Conservation (phyloP, 441 rosid genomes). For the Rhodomyrtus psidioides region DNA sequence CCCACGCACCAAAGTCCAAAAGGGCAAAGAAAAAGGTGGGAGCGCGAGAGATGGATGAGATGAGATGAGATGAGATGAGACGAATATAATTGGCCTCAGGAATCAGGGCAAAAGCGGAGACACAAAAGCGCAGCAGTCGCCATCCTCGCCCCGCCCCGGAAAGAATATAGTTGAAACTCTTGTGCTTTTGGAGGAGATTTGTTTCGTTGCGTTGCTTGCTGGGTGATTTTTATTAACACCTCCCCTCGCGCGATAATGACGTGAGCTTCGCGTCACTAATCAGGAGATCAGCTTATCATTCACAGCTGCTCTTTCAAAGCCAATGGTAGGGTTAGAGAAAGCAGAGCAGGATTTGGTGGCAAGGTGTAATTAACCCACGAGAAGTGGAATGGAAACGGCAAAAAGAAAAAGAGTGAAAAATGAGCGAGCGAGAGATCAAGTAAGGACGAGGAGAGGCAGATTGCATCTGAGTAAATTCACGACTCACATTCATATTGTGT, state of each 20-base stretch:
- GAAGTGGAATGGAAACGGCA: neutral
- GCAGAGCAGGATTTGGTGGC: neutral
- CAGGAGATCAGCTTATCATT: neutral
- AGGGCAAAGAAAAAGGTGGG: slow-evolving; percentile 24
- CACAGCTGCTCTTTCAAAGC: no score
- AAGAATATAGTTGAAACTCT: slow-evolving; percentile 7
- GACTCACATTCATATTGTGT: no score
- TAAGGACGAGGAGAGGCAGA: no score
- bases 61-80: slow-evolving; percentile 35
- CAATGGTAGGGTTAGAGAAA: neutral
- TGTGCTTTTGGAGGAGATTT: neutral
- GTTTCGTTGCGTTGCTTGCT: neutral
- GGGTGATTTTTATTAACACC: neutral
- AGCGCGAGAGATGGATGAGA: slow-evolving; percentile 13
- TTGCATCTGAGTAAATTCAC: no score
- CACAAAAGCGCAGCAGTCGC: slow-evolving; percentile 33
- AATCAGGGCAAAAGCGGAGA: slow-evolving; percentile 31
- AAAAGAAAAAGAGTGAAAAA: no score
- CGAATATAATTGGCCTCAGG: slow-evolving; percentile 39
- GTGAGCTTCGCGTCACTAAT: slow-evolving; percentile 31
- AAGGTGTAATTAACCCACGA: neutral
- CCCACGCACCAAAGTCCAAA: slow-evolving; percentile 25
- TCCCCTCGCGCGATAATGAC: slow-evolving; percentile 18
- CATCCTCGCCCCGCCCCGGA: slow-evolving; percentile 18
- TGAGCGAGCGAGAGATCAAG: no score